Base-by-base conservation (phyloP, 768 basidiomycete genomes). In the Pleurotus eryngii region DNA sequence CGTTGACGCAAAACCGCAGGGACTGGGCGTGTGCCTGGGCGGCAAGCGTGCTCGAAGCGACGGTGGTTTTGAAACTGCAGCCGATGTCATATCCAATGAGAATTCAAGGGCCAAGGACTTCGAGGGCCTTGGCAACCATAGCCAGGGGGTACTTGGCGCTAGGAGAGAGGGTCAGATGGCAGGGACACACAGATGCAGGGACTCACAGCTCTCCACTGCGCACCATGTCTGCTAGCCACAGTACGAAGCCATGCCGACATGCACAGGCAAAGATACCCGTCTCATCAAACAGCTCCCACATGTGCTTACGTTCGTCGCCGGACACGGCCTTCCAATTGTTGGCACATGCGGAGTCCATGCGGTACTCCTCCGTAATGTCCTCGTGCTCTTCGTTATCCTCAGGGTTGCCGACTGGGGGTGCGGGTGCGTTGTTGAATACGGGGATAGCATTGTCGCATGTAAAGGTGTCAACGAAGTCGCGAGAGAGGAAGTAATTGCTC, bases 51-150 rank as follows among this genome's bases (percentile, higher is more conserved):
- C 60, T 65, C 1, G 27, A 27, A 1, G 20, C 12, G 3, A 68
- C 45, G 1, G 66, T 71, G 8, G n/a, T 54, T 8, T 26, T 14
- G 24, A 67, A 70, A 0, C 46, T 58, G 50, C 70, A 71, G 2
- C 69, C 66, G 20, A 72, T 70, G 46, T 72, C 62, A 43, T 71
- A 70, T 2, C 63, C 68, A n/a, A 64, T n/a, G 6, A 61, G 56
- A 12, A 57, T 42, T 42, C 18, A 3, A 14, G 40, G 40, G 40
- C 63, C 63, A 43, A 65, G 60, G 2, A 46, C 57, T 12, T 61
- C 50, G 12, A 68, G 54, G 2, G 68, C 51, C n/a, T 38, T 22
- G 3, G 56, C 54, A 0, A 67, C 57, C 2, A 65, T 46, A 24
- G 67, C 67, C 8, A 67, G 59, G 1, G 57, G 49, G 39, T 68